These are phyloP conservation scores for Choanephora cucurbitarum DNA, from an alignment of 371 early-diverging fungal genomes.

Conservation along the genomic window DNA sequence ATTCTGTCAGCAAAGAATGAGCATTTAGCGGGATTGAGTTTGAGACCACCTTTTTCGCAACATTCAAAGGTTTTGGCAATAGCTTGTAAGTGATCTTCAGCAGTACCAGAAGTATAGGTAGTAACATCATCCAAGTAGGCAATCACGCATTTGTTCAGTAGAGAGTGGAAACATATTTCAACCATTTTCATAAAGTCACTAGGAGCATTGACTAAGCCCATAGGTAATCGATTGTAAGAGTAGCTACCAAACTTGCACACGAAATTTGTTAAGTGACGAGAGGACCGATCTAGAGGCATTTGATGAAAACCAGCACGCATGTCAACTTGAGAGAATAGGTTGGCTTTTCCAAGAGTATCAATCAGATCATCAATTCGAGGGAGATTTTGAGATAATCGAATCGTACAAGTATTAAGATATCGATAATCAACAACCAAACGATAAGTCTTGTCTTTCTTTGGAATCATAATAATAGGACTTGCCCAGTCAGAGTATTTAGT, in stretches of 20 bases:
- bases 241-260: slow-evolving; percentile 32
- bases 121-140: slow-evolving; percentile 11
- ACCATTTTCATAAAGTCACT: slow-evolving; percentile 35
- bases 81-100: neutral
- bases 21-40: slow-evolving; percentile 9
- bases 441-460: neutral
- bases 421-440: neutral
- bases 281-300: slow-evolving; percentile 29
- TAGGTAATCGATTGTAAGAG: slow-evolving; percentile 33
- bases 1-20: neutral
- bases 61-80: slow-evolving; percentile 1
- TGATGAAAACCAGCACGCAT: slow-evolving; percentile 37
- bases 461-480: slow-evolving; percentile 3
- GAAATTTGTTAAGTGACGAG: slow-evolving; percentile 48
- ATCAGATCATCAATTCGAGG: slow-evolving; percentile 34
- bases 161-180: slow-evolving; percentile 34
- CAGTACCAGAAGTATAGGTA: neutral
- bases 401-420: neutral
- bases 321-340: slow-evolving; percentile 7
- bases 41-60: neutral
- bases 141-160: neutral
- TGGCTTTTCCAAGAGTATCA: slow-evolving; percentile 20
- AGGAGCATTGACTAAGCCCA: slow-evolving; percentile 37
- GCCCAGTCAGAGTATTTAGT: slow-evolving; percentile 1
- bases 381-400: slow-evolving; percentile 27